Conservation (phyloP, 768 basidiomycete species). For the Tulasnella calospora region DNA sequence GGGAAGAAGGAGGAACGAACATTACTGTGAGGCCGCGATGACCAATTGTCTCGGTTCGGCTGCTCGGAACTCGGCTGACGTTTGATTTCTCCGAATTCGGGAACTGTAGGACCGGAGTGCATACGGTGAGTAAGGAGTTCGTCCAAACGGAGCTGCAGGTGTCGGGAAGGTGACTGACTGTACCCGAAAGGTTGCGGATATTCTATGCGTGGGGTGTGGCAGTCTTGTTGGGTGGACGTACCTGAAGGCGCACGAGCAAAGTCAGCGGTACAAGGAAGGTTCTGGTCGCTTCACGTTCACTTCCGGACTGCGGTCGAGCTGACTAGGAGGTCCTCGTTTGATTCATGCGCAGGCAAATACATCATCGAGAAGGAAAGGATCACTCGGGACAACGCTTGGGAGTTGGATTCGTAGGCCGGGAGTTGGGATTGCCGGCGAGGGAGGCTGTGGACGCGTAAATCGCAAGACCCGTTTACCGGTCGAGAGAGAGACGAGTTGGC, state of each 20-base stretch:
- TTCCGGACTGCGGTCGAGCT: neutral
- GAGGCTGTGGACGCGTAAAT: neutral
- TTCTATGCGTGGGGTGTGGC: conserved; percentile 29
- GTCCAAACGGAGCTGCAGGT: neutral
- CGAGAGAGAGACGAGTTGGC: neutral
- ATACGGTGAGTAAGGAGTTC: conserved; percentile 26
- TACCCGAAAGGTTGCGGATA: conserved; percentile 29
- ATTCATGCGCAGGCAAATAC: conserved; percentile 26
- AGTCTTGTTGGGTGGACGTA: conserved; percentile 30
- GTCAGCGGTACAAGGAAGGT: conserved; percentile 30
- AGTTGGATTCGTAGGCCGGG: conserved; percentile 21
- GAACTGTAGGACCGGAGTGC: conserved; percentile 27
- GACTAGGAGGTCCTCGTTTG: neutral
- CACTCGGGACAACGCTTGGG: conserved; percentile 29
- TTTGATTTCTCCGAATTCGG: neutral
- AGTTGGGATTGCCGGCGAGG: neutral
- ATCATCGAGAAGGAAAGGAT: conserved; percentile 30
- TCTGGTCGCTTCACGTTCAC: neutral
- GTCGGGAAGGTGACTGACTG: neutral
- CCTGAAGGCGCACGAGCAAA: conserved; percentile 27
- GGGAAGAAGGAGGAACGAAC: conserved; percentile 29
- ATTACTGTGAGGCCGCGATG: conserved; percentile 23
- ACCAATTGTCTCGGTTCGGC: neutral
- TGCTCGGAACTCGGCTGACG: neutral
- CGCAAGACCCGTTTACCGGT: neutral